A percentile compares a stretch with the other conserved stretches of the same genome.
phyloP scores from a whole-genome alignment of 1,284 basidiomycete genomes.

The Cryptococcus sp. region DNA sequence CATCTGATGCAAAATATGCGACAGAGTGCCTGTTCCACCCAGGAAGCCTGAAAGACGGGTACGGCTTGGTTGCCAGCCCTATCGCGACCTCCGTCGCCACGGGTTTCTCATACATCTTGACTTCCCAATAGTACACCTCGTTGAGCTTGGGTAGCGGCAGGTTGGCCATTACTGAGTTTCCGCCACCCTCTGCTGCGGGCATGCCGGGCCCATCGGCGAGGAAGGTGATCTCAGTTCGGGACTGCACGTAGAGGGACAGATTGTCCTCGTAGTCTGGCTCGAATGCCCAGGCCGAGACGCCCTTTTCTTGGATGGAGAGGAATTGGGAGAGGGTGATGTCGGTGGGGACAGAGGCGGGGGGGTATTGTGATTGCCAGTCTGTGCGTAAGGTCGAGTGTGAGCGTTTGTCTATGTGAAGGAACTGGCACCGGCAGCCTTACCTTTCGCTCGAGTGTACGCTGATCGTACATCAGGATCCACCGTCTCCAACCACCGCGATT shows the following conservation, averaged over 20 bases:
- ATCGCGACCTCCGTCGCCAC: slow-evolving; percentile 76
- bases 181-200: slow-evolving; percentile 55
- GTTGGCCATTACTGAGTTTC: slow-evolving; percentile 90
- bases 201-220: slow-evolving; percentile 84
- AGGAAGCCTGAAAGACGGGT: slow-evolving; percentile 85
- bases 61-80: slow-evolving; percentile 91
- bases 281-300: slow-evolving; percentile 95
- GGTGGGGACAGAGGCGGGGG: slow-evolving; percentile 85
- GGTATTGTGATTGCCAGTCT: slow-evolving; percentile 89
- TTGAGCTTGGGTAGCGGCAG: slow-evolving; percentile 90
- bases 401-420: neutral
- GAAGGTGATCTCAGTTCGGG: slow-evolving; percentile 92
- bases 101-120: slow-evolving; percentile 95
- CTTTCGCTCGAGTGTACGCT: slow-evolving; percentile 82
- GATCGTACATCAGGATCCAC: slow-evolving; percentile 65
- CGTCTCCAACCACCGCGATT: slow-evolving; percentile 87
- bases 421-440: too few relatives aligned
- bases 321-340: slow-evolving; percentile 97
- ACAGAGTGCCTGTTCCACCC: slow-evolving; percentile 88
- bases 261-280: slow-evolving; percentile 94
- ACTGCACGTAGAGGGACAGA: slow-evolving; percentile 83
- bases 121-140: slow-evolving; percentile 97
- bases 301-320: slow-evolving; percentile 95
- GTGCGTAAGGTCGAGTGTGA: slow-evolving; percentile 4
- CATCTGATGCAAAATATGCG: slow-evolving; percentile 86